These are phyloP conservation scores for Citrus australasica DNA, from an alignment of 345 rosid genomes.

Conservation along the genomic window DNA sequence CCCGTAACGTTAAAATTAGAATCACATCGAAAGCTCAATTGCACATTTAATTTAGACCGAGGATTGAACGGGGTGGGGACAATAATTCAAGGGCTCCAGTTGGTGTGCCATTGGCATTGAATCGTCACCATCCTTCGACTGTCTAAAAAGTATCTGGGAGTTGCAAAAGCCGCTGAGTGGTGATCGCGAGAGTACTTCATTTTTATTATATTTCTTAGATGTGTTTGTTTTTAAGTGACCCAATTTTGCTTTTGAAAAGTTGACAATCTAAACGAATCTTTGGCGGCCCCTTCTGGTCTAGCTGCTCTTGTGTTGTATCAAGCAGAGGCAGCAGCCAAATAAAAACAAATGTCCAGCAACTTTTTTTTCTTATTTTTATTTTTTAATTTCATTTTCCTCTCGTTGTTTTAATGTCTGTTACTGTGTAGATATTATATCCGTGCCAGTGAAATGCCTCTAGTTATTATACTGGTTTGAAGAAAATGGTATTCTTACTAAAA, in stretches of 20 bases:
- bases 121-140: no score
- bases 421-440: no score
- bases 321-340: background rate
- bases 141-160: no score
- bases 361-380: no score
- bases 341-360: background rate
- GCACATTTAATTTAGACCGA: background rate
- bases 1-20: background rate
- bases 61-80: background rate
- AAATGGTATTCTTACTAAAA: no score
- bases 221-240: background rate
- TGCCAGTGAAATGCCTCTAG: no score
- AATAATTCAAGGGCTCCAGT: background rate
- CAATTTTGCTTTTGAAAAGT: slow-evolving; percentile 16
- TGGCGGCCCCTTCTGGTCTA: slow-evolving; percentile 10
- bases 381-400: no score
- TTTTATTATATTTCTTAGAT: background rate
- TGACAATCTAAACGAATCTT: slow-evolving; percentile 23
- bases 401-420: no score
- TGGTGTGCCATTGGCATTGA: background rate
- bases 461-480: no score
- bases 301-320: background rate
- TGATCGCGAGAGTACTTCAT: background rate
- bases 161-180: no score
- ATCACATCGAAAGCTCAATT: slow-evolving; percentile 9